Evolutionary conservation across 2,329 filamentous ascomycete genomes (phyloP).

Genomic region (Fusarium camptoceras): DNA sequence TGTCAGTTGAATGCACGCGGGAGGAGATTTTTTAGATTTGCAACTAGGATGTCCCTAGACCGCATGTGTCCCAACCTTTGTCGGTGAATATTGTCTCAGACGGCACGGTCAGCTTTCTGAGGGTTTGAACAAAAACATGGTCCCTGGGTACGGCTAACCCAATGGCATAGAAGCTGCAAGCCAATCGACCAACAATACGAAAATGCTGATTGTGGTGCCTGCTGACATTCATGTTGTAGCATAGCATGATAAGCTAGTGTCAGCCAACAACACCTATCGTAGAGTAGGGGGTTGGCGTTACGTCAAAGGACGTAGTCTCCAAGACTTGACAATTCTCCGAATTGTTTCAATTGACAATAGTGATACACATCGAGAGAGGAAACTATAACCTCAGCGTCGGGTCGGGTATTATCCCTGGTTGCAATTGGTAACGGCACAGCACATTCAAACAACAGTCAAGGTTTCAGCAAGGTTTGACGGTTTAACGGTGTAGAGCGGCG

Average conservation of each 20-base stretch:
- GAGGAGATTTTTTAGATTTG: not conserved
- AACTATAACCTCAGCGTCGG: slow-evolving; percentile 12
- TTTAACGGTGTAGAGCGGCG: slow-evolving; percentile 25
- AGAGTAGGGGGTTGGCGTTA: not conserved
- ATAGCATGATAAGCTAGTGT: slow-evolving; percentile 29
- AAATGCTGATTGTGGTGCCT: slow-evolving; percentile 12
- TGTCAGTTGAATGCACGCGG: not conserved
- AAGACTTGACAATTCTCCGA: slow-evolving; percentile 12
- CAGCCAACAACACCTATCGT: slow-evolving; percentile 32
- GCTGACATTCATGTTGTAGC: slow-evolving; percentile 15
- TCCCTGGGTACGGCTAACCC: slow-evolving; percentile 24
- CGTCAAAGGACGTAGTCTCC: slow-evolving; percentile 21
- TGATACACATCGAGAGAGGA: slow-evolving; percentile 10
- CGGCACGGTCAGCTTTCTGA: not conserved
- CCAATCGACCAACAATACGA: slow-evolving; percentile 32
- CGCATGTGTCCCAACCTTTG: not conserved
- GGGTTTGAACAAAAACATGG: slow-evolving; percentile 22
- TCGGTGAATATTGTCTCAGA: not conserved
- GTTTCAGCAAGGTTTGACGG: slow-evolving; percentile 10
- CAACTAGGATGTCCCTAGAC: slow-evolving; percentile 16
- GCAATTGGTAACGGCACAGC: slow-evolving; percentile 2
- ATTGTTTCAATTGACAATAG: slow-evolving; percentile 10
- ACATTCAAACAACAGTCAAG: slow-evolving; percentile 6
- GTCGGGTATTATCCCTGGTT: slow-evolving; percentile 9
- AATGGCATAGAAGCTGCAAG: slow-evolving; percentile 15